Evolutionary conservation across 2,329 filamentous ascomycete genomes (phyloP).

Genomic region (Dactylella cylindrospora): DNA sequence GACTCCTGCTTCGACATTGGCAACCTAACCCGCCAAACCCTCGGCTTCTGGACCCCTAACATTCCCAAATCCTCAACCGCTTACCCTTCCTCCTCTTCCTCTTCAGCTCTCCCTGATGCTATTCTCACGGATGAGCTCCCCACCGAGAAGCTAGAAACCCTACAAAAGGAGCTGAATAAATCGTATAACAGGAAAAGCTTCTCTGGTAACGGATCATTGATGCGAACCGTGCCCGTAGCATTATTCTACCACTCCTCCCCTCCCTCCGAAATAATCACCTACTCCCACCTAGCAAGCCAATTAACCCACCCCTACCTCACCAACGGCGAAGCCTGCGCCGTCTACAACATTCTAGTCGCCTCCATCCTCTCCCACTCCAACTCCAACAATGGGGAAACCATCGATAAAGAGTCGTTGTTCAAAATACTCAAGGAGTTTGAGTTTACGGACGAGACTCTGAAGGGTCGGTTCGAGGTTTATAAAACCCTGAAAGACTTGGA

Average conservation of each 20-base stretch:
- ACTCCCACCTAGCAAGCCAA: constrained; percentile 47
- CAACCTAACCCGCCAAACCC: constrained; percentile 49
- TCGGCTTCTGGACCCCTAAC: constrained; percentile 50
- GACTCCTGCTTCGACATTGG: constrained; percentile 54
- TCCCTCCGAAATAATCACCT: not conserved
- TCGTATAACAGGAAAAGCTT: constrained; percentile 1
- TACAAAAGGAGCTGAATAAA: constrained; percentile 11
- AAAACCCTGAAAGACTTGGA: constrained; percentile 7
- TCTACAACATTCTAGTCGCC: constrained; percentile 52
- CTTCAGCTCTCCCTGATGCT: no score
- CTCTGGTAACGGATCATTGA: constrained; percentile 54
- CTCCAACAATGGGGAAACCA: not conserved
- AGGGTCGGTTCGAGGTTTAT: constrained; percentile 41
- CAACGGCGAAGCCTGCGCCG: constrained; percentile 53
- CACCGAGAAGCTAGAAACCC: constrained; percentile 44
- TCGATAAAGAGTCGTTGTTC: constrained; percentile 48
- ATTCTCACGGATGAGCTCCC: not conserved
- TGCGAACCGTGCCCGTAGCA: constrained; percentile 53
- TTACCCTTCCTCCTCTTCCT: no score
- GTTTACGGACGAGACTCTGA: constrained; percentile 45
- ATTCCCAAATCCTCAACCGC: no score
- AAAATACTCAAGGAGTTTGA: constrained; percentile 45
- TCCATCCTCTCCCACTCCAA: constrained; percentile 49
- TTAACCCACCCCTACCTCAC: constrained; percentile 53
- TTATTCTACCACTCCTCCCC: constrained; percentile 49